Evolutionary conservation across 2,329 filamentous ascomycete genomes (phyloP).

Genomic region (Nigrospora osmanthi): DNA sequence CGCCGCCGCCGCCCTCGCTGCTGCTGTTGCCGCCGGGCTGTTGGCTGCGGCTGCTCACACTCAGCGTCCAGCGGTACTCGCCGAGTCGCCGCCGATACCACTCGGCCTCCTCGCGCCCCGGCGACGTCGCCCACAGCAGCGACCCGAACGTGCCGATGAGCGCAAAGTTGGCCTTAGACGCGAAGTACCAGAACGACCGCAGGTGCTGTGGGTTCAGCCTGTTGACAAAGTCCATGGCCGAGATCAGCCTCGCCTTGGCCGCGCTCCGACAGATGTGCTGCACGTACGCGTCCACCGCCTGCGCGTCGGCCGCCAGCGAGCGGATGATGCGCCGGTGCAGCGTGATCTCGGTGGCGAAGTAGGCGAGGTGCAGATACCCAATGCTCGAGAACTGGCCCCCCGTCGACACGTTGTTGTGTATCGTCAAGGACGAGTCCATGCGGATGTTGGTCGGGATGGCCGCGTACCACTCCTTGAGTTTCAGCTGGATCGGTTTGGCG

Average conservation of each 20-base stretch:
- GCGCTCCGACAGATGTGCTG: slow-evolving; percentile 89
- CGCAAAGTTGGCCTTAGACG: slow-evolving; percentile 84
- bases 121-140: slow-evolving; percentile 81
- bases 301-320: slow-evolving; percentile 49
- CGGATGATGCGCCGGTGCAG: slow-evolving; percentile 87
- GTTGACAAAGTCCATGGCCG: slow-evolving; percentile 96
- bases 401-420: slow-evolving; percentile 27
- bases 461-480: slow-evolving; percentile 76
- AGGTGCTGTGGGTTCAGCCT: slow-evolving; percentile 79
- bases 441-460: slow-evolving; percentile 55
- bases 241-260: slow-evolving; percentile 88
- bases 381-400: slow-evolving; percentile 45
- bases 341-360: slow-evolving; percentile 91
- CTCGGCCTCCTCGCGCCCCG: slow-evolving; percentile 79
- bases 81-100: slow-evolving; percentile 81
- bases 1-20: slow-evolving; percentile 47
- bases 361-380: slow-evolving; percentile 80
- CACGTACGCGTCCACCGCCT: slow-evolving; percentile 66
- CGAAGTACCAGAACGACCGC: slow-evolving; percentile 88
- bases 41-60: slow-evolving; percentile 62
- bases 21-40: slow-evolving; percentile 50
- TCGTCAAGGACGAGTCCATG: slow-evolving; percentile 54
- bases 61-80: slow-evolving; percentile 92
- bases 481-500: slow-evolving; percentile 75
- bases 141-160: slow-evolving; percentile 92